These are phyloP conservation scores for Talaromyces thailandensis DNA, from an alignment of 495 filamentous ascomycete genomes.

Conservation along the genomic window DNA sequence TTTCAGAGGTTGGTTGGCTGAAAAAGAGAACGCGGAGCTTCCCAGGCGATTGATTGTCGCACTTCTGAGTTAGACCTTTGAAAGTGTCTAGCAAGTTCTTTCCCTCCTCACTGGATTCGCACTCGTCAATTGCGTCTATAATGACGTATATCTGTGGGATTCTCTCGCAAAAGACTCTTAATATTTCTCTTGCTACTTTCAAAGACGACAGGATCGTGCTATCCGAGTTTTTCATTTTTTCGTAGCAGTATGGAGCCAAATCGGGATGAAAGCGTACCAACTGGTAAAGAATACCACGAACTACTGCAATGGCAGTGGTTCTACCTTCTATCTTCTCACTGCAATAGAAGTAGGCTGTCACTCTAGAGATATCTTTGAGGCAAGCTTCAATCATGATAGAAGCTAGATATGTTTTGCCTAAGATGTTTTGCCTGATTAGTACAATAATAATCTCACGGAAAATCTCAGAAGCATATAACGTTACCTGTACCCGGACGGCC, in stretches of 20 bases:
- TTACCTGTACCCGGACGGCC: slow-evolving; percentile 38
- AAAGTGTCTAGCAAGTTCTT: slow-evolving; percentile 6
- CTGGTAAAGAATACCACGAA: slow-evolving; percentile 26
- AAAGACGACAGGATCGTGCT: slow-evolving; percentile 18
- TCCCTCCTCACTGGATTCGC: slow-evolving; percentile 9
- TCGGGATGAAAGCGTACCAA: slow-evolving; percentile 21
- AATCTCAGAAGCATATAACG: not conserved
- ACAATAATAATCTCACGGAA: not conserved
- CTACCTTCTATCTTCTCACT: slow-evolving; percentile 20
- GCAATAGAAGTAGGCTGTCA: slow-evolving; percentile 35
- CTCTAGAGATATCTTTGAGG: slow-evolving; percentile 7
- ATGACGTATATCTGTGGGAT: slow-evolving; percentile 22
- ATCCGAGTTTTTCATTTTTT: slow-evolving; percentile 16
- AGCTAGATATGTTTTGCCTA: slow-evolving; percentile 35
- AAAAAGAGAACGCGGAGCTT: slow-evolving; percentile 28
- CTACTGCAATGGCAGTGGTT: slow-evolving; percentile 20
- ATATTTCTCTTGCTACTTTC: slow-evolving; percentile 15
- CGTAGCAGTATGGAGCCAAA: slow-evolving; percentile 21
- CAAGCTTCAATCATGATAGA: slow-evolving; percentile 26
- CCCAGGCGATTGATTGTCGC: slow-evolving; percentile 15
- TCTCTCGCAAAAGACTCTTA: slow-evolving; percentile 17
- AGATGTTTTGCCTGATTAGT: not conserved
- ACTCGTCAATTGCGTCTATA: slow-evolving; percentile 40
- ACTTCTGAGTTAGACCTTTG: slow-evolving; percentile 12
- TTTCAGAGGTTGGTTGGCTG: slow-evolving; percentile 28